These are phyloP conservation scores for Diutina pseudorugosa DNA, from an alignment of 1,139 yeast genomes.

Conservation along the genomic window DNA sequence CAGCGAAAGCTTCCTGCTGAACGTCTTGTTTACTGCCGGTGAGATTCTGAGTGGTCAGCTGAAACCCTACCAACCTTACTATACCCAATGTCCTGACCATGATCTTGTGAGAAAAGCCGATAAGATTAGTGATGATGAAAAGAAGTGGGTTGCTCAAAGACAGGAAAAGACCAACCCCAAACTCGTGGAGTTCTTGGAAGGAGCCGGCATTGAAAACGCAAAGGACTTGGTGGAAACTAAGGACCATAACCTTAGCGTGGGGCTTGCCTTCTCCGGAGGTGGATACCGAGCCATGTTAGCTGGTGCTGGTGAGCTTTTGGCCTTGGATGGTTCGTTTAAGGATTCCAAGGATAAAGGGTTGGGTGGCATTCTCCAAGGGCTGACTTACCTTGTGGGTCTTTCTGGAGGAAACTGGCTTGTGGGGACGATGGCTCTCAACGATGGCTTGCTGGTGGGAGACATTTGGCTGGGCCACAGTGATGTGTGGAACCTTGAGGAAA, in stretches of 20 bases:
- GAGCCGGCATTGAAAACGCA: slow-evolving; percentile 42
- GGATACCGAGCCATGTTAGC: slow-evolving; percentile 84
- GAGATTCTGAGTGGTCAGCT: slow-evolving; percentile 12
- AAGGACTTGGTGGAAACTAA: slow-evolving; percentile 17
- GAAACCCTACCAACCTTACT: slow-evolving; percentile 54
- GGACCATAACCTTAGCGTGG: slow-evolving; percentile 34
- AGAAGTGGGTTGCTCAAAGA: slow-evolving; percentile 31
- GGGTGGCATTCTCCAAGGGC: not conserved
- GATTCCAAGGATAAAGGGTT: slow-evolving; percentile 7
- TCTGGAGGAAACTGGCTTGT: slow-evolving; percentile 3
- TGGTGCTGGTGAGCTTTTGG: slow-evolving; percentile 84
- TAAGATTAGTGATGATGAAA: slow-evolving; percentile 17
- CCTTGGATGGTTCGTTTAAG: slow-evolving; percentile 60
- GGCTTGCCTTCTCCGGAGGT: slow-evolving; percentile 80
- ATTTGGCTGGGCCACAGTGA: slow-evolving; percentile 16
- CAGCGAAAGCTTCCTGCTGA: not conserved
- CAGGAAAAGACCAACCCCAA: slow-evolving; percentile 41
- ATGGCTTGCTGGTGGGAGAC: not conserved
- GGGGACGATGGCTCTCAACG: not conserved
- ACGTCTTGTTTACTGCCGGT: not conserved
- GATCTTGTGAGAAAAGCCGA: slow-evolving; percentile 19
- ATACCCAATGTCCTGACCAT: slow-evolving; percentile 39
- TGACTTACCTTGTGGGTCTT: not conserved
- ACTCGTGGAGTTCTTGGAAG: slow-evolving; percentile 40
- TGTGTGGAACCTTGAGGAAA: slow-evolving; percentile 60